A percentile compares a stretch with the other conserved stretches of the same genome.
phyloP scores from a whole-genome alignment of 2,329 filamentous ascomycete species.

The Ophiostoma piceae region DNA sequence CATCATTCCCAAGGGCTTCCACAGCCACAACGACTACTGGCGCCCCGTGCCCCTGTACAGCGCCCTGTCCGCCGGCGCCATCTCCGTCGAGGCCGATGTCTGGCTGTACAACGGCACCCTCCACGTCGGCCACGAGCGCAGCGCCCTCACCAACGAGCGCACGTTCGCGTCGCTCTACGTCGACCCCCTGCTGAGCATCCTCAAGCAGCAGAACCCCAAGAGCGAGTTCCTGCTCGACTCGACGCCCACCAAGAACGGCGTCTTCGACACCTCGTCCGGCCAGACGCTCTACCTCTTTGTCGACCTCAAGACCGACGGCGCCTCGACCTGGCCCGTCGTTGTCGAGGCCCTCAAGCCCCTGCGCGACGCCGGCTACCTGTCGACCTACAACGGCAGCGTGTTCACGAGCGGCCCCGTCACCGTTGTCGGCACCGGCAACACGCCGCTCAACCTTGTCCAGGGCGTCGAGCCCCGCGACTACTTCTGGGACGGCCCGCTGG shows the following conservation, averaged over 20 bases:
- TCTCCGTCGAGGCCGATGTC: constrained; percentile 15
- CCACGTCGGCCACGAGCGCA: constrained; percentile 15
- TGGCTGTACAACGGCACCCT: constrained; percentile 17
- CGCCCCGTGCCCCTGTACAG: constrained; percentile 14
- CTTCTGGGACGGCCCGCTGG: constrained; percentile 15
- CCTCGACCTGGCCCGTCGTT: constrained; percentile 8
- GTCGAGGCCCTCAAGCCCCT: constrained; percentile 11
- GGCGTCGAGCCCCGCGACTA: constrained; percentile 13
- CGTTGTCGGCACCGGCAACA: constrained; percentile 17
- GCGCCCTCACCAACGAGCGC: constrained; percentile 4
- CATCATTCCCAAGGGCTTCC: constrained; percentile 14
- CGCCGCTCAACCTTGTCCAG: constrained; percentile 11
- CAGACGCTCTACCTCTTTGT: constrained; percentile 18
- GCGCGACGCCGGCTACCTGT: constrained; percentile 14
- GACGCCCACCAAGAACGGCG: constrained; percentile 1
- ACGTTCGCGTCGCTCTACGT: constrained; percentile 12
- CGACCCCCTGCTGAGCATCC: constrained; percentile 3
- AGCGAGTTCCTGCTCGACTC: not conserved
- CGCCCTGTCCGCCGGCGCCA: constrained; percentile 16
- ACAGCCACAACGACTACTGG: constrained; percentile 18
- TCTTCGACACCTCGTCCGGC: constrained; percentile 10
- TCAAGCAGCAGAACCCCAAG: constrained; percentile 11
- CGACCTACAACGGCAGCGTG: constrained; percentile 7
- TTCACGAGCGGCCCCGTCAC: constrained; percentile 10
- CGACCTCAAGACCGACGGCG: constrained; percentile 16